Evolutionary conservation across 352 stramenopile species (phyloP), one percentile per base, ranked within the genome.

Genomic region (Globisporangium uncinulatum): DNA sequence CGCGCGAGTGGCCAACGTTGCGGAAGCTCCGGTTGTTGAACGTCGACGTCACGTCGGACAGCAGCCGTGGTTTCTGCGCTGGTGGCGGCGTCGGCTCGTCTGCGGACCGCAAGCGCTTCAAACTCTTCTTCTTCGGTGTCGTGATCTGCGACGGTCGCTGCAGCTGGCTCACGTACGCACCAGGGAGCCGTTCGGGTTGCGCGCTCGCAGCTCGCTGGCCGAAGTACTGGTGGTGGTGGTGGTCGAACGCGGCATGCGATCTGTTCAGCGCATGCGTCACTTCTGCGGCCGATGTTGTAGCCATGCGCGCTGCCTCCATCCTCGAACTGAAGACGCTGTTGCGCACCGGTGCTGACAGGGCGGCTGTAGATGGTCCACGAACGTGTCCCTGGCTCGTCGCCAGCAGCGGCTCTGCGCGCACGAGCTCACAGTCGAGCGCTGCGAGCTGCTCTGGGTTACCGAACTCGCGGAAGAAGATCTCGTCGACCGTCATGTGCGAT

Each of bases 401-500:
- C 56, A 39, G 57, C 24, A 54, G 59, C 46, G 47, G 54, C 8
- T 56, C 59, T 15, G 63, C 62, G 0, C 67, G 62, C 24, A 51
- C 65, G 52, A 85, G 66, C 43, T 81, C 75, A 42, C 77, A 75
- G 50, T 73, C 70, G 15, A 71, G 54, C 4, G 54, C 56, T 49
- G 74, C 51, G 9, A 88, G 67, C 45, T 79, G 64, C 29, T 86
- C 75, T n/a, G 63, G 44, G 46, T 63, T 69, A 31, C 79, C 81
- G 50, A 91, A 91, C 43, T 78, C 57, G 56, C 84, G 61, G 50
- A 78, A 86, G 67, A 91, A 91, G 31, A 89, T 76, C 19, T 86
- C 64, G 39, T 91, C 71, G 19, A 63, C 58, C 17, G 68, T 79
- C 14, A 80, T 50, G 7, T 64, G 54, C 20, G 79, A 69, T 15